A percentile compares a stretch with the other conserved stretches of the same genome.
These are phyloP conservation scores for Zasmidium citrigriseum DNA, from an alignment of 2,329 filamentous ascomycete species.

Conservation along the genomic window DNA sequence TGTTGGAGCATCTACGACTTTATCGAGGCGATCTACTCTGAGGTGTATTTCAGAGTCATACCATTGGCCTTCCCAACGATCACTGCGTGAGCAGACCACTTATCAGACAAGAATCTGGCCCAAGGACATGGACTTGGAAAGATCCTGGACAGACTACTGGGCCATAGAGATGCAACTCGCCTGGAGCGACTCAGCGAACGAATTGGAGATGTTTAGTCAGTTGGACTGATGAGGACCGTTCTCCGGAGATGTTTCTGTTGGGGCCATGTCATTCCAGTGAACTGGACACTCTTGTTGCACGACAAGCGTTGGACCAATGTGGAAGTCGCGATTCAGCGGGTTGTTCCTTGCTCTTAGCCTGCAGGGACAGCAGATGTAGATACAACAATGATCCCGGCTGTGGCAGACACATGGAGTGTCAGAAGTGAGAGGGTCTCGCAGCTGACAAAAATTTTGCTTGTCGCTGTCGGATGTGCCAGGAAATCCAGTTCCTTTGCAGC, in stretches of 20 bases:
- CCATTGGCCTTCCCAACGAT: background rate
- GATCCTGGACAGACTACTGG: too few relatives aligned
- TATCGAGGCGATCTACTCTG: conserved; percentile 29
- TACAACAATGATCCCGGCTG: background rate
- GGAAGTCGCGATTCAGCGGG: conserved; percentile 3
- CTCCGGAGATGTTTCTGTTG: too few relatives aligned
- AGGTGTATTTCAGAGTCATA: conserved; percentile 26
- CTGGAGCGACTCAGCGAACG: too few relatives aligned
- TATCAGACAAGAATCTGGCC: background rate
- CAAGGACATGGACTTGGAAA: background rate
- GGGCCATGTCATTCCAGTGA: background rate
- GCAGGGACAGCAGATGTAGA: background rate
- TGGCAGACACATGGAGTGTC: background rate
- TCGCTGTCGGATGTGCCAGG: background rate
- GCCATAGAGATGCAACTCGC: too few relatives aligned
- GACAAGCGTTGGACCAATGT: conserved; percentile 2
- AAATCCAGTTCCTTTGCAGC: background rate
- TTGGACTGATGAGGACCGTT: too few relatives aligned
- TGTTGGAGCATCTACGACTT: conserved; percentile 27
- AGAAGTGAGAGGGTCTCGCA: background rate
- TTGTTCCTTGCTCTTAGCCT: background rate
- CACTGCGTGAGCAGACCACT: background rate
- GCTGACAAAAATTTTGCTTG: background rate
- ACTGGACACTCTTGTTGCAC: background rate
- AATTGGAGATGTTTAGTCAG: too few relatives aligned